Conservation (phyloP, 805 yeast species). For the Kodamaea kaohsiungensis region DNA sequence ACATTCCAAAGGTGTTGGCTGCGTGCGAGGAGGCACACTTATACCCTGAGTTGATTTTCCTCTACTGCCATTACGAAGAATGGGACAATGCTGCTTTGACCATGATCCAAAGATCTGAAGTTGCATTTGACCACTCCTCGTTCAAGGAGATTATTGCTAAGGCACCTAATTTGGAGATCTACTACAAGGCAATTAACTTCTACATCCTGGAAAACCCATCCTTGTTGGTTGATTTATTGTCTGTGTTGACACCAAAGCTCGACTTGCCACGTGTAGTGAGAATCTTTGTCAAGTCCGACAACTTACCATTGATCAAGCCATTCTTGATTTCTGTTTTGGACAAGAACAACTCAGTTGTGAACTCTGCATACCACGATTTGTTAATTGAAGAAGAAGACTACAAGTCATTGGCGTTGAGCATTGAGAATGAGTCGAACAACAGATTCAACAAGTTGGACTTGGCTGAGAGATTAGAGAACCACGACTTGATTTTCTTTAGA, state of each 20-base stretch:
- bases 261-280: slow-evolving; percentile 94
- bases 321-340: slow-evolving; percentile 89
- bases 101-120: slow-evolving; percentile 92
- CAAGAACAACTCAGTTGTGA: slow-evolving; percentile 87
- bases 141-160: slow-evolving; percentile 94
- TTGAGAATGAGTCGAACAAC: slow-evolving; percentile 76
- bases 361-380: slow-evolving; percentile 92
- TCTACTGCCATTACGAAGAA: slow-evolving; percentile 97
- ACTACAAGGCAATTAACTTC: slow-evolving; percentile 95
- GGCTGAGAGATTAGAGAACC: slow-evolving; percentile 91
- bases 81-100: slow-evolving; percentile 98
- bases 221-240: slow-evolving; percentile 78
- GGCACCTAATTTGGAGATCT: slow-evolving; percentile 93
- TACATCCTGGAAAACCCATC: slow-evolving; percentile 92
- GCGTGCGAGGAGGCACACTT: slow-evolving; percentile 93
- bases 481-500: slow-evolving; percentile 87
- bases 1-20: slow-evolving; percentile 93
- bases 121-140: slow-evolving; percentile 88
- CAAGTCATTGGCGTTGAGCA: slow-evolving; percentile 82
- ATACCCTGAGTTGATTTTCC: slow-evolving; percentile 94
- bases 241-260: slow-evolving; percentile 82
- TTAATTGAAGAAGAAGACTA: slow-evolving; percentile 96
- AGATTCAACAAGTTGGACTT: slow-evolving; percentile 89
- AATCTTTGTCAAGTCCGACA: slow-evolving; percentile 92
- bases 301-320: slow-evolving; percentile 93